Evolutionary conservation across 2,329 filamentous ascomycete species (phyloP).

Genomic region (Hypoxylon sp.): DNA sequence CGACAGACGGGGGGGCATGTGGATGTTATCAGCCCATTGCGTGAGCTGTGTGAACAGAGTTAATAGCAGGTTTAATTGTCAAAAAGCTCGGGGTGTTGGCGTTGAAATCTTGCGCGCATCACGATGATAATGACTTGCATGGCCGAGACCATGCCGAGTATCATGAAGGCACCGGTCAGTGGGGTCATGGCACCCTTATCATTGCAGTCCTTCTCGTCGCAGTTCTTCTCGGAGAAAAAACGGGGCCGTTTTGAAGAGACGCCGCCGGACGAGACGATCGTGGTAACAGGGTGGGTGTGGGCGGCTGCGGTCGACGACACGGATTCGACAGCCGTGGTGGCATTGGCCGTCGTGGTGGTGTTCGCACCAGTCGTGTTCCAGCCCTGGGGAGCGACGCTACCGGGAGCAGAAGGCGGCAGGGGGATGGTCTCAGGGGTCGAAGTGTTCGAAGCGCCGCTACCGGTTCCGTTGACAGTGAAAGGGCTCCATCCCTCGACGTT

Average conservation of each 20-base stretch:
- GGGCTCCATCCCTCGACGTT: not conserved
- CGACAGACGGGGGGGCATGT: not conserved
- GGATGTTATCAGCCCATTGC: not conserved
- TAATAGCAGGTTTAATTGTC: no score
- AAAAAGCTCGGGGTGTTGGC: no score
- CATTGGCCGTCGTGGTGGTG: not conserved
- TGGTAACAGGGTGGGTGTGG: not conserved
- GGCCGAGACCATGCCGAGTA: not conserved
- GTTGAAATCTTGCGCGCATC: no score
- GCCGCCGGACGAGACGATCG: not conserved
- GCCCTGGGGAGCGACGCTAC: conserved; percentile 8
- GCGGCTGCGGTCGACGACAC: not conserved
- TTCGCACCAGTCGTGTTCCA: not conserved
- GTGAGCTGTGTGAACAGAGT: no score
- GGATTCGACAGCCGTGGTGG: not conserved
- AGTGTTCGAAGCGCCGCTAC: conserved; percentile 1
- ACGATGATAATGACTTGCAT: not conserved
- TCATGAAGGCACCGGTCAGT: not conserved
- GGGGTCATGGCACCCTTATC: no score
- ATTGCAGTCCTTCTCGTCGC: no score
- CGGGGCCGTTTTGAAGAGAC: no score
- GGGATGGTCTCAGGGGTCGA: conserved; percentile 10
- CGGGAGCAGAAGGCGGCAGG: conserved; percentile 12
- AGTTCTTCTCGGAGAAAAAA: no score
- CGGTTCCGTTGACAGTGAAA: not conserved